phyloP scores from a whole-genome alignment of 1,139 yeast species.

The Yamadazyma oceani region DNA sequence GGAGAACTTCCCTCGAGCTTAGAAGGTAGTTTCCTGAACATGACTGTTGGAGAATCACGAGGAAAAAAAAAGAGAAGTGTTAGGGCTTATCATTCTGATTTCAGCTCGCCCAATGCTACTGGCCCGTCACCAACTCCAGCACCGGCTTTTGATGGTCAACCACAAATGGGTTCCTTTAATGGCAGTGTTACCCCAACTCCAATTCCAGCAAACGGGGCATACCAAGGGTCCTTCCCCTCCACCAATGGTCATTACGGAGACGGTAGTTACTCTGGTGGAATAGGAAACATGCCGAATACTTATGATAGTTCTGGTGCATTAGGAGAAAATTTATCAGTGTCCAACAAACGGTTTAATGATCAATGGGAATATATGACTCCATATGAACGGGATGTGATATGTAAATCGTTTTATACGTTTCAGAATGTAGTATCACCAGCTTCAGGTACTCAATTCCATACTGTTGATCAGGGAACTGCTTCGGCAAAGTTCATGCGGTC shows the following conservation, averaged over 20 bases:
- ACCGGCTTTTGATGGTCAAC: conserved; percentile 6
- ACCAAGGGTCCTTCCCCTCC: too few relatives aligned
- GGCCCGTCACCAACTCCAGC: conserved; percentile 5
- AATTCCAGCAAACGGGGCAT: background rate
- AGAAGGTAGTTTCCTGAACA: conserved; percentile 1
- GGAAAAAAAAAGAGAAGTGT: conserved; percentile 39
- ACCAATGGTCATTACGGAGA: too few relatives aligned
- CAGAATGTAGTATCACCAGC: conserved; percentile 79
- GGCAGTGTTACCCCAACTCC: background rate
- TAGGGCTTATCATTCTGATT: conserved; percentile 41
- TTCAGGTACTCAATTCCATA: conserved; percentile 69
- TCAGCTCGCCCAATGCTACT: conserved; percentile 1
- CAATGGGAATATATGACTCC: conserved; percentile 48
- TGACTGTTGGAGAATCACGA: conserved; percentile 1
- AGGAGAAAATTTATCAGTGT: conserved; percentile 42
- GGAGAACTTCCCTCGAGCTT: background rate
- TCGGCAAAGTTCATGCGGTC: conserved; percentile 78
- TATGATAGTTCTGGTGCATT: background rate
- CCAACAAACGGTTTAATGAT: conserved; percentile 53
- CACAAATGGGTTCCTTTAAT: background rate
- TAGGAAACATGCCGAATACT: background rate
- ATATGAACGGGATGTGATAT: conserved; percentile 18
- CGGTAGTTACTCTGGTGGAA: too few relatives aligned
- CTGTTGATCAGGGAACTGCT: conserved; percentile 81
- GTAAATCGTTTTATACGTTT: conserved; percentile 61